Evolutionary conservation across 768 basidiomycete species (phyloP).

Genomic region (Mycena capillaripes): DNA sequence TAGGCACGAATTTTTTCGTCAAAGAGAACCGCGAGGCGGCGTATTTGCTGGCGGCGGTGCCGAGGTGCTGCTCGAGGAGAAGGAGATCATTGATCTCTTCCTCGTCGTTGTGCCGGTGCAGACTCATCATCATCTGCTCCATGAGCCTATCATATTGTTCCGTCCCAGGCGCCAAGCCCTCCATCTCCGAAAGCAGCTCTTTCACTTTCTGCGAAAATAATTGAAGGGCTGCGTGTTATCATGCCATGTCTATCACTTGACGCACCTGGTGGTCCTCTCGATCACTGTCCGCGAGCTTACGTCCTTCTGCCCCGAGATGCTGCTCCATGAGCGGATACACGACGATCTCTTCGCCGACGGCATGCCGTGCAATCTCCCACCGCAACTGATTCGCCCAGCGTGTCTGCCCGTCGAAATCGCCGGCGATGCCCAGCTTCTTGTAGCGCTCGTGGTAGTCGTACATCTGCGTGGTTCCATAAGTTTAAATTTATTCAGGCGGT

Average conservation of each 20-base stretch:
- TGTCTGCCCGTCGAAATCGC: slow-evolving; percentile 60
- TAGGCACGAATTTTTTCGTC: slow-evolving; percentile 76
- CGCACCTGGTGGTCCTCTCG: slow-evolving; percentile 68
- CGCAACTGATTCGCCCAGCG: slow-evolving; percentile 69
- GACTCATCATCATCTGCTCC: slow-evolving; percentile 59
- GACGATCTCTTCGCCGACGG: slow-evolving; percentile 73
- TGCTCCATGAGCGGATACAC: slow-evolving; percentile 70
- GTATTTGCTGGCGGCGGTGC: slow-evolving; percentile 54
- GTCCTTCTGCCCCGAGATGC: no score
- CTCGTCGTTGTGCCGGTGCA: slow-evolving; percentile 67
- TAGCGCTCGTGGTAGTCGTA: slow-evolving; percentile 69
- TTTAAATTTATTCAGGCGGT: no score
- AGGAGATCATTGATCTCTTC: slow-evolving; percentile 73
- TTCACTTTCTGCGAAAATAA: slow-evolving; percentile 48
- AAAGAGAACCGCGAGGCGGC: slow-evolving; percentile 63
- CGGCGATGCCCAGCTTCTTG: slow-evolving; percentile 49
- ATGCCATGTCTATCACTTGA: neutral
- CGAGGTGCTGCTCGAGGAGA: slow-evolving; percentile 60
- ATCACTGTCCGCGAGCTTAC: slow-evolving; percentile 63
- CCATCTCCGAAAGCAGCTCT: slow-evolving; percentile 60
- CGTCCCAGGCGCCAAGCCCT: slow-evolving; percentile 58
- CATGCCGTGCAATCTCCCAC: slow-evolving; percentile 75
- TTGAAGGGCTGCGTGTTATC: no score
- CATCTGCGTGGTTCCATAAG: no score
- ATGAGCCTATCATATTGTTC: slow-evolving; percentile 58